Evolutionary conservation across 2,329 filamentous ascomycete genomes (phyloP).

Genomic region (Polytolypa hystricis): DNA sequence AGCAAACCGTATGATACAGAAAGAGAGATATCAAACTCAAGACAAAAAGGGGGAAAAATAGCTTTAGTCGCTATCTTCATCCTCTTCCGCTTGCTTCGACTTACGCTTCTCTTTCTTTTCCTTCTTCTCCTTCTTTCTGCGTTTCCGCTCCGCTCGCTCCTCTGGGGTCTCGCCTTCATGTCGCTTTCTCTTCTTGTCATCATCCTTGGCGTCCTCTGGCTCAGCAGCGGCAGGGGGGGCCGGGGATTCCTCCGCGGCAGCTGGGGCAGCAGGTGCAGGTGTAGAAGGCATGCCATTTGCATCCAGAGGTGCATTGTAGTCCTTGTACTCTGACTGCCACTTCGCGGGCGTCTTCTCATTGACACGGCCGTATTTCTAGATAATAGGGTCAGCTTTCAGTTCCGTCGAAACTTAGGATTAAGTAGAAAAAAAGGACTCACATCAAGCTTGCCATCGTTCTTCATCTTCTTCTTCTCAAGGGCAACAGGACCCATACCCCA

Average conservation of each 20-base stretch:
- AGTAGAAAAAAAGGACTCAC: slow-evolving; percentile 29
- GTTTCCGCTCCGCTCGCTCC: slow-evolving; percentile 39
- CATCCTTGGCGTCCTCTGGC: slow-evolving; percentile 24
- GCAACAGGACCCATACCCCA: slow-evolving; percentile 94
- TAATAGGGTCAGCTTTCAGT: neutral
- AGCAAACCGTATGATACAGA: slow-evolving; percentile 32
- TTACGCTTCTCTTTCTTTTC: slow-evolving; percentile 58
- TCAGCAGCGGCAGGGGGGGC: slow-evolving; percentile 25
- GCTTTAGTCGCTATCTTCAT: slow-evolving; percentile 32
- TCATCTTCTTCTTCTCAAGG: slow-evolving; percentile 98
- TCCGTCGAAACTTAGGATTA: neutral
- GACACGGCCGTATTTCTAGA: slow-evolving; percentile 72
- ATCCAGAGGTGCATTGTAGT: slow-evolving; percentile 55
- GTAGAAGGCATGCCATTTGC: slow-evolving; percentile 32
- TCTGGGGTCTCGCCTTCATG: slow-evolving; percentile 45
- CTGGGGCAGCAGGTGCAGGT: slow-evolving; percentile 35
- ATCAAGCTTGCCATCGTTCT: slow-evolving; percentile 94
- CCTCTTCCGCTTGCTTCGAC: slow-evolving; percentile 45
- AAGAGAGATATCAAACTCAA: slow-evolving; percentile 12
- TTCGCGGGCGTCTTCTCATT: slow-evolving; percentile 90
- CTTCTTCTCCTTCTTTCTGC: slow-evolving; percentile 44
- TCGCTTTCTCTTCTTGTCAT: slow-evolving; percentile 44
- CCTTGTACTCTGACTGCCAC: slow-evolving; percentile 89
- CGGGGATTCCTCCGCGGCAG: slow-evolving; percentile 34
- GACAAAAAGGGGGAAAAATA: slow-evolving; percentile 4